Evolutionary conservation across 257 asterid genomes (phyloP), one percentile per base, ranked within the genome.

Genomic region (Craterostigma plantagineum): DNA sequence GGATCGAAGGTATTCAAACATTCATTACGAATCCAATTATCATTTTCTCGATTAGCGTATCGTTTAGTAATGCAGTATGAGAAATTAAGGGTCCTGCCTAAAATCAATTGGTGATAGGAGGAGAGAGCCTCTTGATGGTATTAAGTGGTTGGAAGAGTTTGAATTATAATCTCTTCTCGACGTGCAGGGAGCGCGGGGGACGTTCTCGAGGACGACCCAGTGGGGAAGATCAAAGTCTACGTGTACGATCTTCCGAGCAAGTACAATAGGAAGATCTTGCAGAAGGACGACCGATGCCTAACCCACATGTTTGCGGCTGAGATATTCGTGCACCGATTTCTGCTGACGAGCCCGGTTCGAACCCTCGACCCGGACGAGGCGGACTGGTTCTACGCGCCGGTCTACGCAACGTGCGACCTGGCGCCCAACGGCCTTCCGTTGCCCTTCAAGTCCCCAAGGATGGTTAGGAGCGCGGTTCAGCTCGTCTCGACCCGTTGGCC

Each of bases 141-240:
- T n/a, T n/a, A n/a, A n/a, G n/a, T n/a, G n/a, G n/a, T n/a, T n/a
- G n/a, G n/a, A n/a, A n/a, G n/a, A n/a, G n/a, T n/a, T n/a, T n/a
- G n/a, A n/a, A n/a, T n/a, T n/a, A n/a, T n/a, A n/a, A n/a, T n/a
- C n/a, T n/a, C n/a, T n/a, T n/a, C n/a, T n/a, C n/a, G n/a, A n/a
- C n/a, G n/a, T n/a, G n/a, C 46, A 84, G 95, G 92, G 45, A 84
- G 95, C 43, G 95, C 93, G 16, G 95, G 95, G 46, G 95, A 84
- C 70, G 95, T 84, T 33, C 44, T 83, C 68, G 95, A 83, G 65
- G 95, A 83, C 53, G 70, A 83, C 57, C 92, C 92, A 0, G 67
- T 73, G 16, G 92, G 95, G 44, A 79, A 70, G 59, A 56, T 83
- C 43, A 83, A 83, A 65, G 95, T 83, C 10, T 83, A 58, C 34